A percentile compares a stretch with the other conserved stretches of the same genome.
phyloP scores from a whole-genome alignment of 495 filamentous ascomycete genomes.

The Penicillium paradoxum region DNA sequence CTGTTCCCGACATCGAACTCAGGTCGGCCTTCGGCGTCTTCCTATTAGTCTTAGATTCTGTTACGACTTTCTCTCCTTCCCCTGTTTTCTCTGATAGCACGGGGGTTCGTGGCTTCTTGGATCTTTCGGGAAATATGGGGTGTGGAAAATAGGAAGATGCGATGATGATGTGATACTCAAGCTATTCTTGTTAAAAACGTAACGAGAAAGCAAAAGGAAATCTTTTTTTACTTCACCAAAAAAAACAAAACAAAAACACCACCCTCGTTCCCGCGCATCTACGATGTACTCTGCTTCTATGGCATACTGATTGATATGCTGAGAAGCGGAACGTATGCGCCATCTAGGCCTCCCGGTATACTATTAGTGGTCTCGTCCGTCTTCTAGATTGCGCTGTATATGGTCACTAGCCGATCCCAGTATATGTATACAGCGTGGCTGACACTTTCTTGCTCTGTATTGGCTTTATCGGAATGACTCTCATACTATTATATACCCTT shows the following conservation, averaged over 20 bases:
- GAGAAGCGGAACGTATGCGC: neutral
- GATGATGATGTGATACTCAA: slow-evolving; percentile 36
- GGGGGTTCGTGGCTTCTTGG: slow-evolving; percentile 21
- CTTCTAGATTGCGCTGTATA: too few relatives aligned
- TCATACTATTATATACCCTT: neutral
- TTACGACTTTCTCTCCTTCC: slow-evolving; percentile 16
- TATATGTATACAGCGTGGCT: neutral
- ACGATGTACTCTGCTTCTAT: neutral
- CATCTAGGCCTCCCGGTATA: neutral
- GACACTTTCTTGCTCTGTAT: neutral
- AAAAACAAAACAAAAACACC: slow-evolving; percentile 14
- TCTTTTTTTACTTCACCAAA: slow-evolving; percentile 20
- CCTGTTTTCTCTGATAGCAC: slow-evolving; percentile 14
- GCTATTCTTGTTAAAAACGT: slow-evolving; percentile 28
- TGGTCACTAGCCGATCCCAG: too few relatives aligned
- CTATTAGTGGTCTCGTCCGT: neutral
- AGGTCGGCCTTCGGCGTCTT: slow-evolving; percentile 29
- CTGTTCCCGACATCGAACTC: slow-evolving; percentile 19
- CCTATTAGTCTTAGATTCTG: slow-evolving; percentile 18
- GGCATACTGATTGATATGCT: neutral
- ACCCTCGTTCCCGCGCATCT: neutral
- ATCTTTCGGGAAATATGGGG: slow-evolving; percentile 20
- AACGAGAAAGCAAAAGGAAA: slow-evolving; percentile 34
- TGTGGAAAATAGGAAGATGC: slow-evolving; percentile 24
- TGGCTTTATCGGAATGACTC: neutral